These are phyloP conservation scores for Thelonectria discophora DNA, from an alignment of 2,329 filamentous ascomycete species.

Conservation along the genomic window DNA sequence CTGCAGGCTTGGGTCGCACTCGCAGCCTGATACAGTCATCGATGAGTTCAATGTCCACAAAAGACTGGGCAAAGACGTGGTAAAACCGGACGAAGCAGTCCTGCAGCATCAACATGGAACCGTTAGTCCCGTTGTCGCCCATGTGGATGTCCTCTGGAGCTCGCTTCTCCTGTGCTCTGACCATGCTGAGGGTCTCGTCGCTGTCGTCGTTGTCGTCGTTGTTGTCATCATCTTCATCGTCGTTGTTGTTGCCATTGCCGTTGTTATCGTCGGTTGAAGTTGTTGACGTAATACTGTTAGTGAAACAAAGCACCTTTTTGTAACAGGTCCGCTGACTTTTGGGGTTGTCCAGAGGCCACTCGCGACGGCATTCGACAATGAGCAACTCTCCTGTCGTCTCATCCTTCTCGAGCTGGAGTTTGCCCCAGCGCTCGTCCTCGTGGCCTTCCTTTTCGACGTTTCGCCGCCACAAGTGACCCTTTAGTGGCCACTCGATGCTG, in stretches of 20 bases:
- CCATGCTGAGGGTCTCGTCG: too few relatives aligned
- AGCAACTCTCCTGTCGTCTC: slow-evolving; percentile 65
- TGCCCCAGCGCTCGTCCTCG: slow-evolving; percentile 78
- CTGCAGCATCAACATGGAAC: slow-evolving; percentile 58
- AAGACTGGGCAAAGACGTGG: slow-evolving; percentile 60
- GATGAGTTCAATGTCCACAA: slow-evolving; percentile 64
- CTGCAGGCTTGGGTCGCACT: slow-evolving; percentile 31
- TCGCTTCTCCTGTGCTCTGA: neutral
- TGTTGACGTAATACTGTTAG: neutral
- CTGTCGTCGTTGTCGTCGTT: too few relatives aligned
- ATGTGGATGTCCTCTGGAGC: slow-evolving; percentile 51
- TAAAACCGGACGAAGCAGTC: slow-evolving; percentile 66
- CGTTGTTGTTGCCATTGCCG: neutral
- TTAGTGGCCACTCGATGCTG: slow-evolving; percentile 49
- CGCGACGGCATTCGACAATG: slow-evolving; percentile 74
- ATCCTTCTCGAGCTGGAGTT: slow-evolving; percentile 68
- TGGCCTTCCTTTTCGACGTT: slow-evolving; percentile 71
- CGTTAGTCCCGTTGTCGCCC: slow-evolving; percentile 54
- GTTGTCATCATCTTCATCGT: slow-evolving; percentile 12
- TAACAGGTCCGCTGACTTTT: slow-evolving; percentile 73
- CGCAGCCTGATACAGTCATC: slow-evolving; percentile 53
- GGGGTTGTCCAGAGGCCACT: slow-evolving; percentile 66
- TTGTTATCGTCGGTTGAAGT: neutral
- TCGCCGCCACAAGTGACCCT: slow-evolving; percentile 66
- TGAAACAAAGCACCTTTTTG: slow-evolving; percentile 60